phyloP scores from a whole-genome alignment of 2,329 filamentous ascomycete species.

The Neofusicoccum parvum region DNA sequence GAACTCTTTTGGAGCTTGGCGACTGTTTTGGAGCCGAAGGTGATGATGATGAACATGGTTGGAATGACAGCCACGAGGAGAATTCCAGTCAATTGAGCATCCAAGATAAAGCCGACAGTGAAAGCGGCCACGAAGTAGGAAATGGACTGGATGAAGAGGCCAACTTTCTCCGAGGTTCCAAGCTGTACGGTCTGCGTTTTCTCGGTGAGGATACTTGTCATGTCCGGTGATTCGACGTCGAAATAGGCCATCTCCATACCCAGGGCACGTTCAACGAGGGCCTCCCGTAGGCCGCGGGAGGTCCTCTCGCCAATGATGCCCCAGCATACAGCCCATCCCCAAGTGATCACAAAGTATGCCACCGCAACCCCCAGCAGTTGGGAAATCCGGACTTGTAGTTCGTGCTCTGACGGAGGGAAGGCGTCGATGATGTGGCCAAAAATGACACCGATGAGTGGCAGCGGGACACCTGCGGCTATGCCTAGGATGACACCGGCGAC shows the following conservation, averaged over 20 bases:
- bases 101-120: conserved; percentile 48
- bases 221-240: conserved; percentile 53
- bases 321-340: conserved; percentile 54
- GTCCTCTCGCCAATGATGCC: conserved; percentile 54
- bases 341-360: conserved; percentile 54
- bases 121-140: conserved; percentile 51
- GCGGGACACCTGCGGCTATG: conserved; percentile 43
- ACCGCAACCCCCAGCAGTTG: conserved; percentile 50
- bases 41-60: conserved; percentile 48
- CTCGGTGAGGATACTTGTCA: conserved; percentile 49
- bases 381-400: conserved; percentile 43
- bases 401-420: conserved; percentile 51
- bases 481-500: conserved; percentile 38
- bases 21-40: conserved; percentile 44
- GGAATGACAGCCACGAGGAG: conserved; percentile 52
- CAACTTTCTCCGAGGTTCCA: conserved; percentile 51
- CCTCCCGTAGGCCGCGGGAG: conserved; percentile 49
- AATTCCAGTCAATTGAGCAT: conserved; percentile 45
- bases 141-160: conserved; percentile 49
- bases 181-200: conserved; percentile 51
- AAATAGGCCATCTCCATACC: conserved; percentile 57
- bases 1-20: conserved; percentile 44
- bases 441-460: conserved; percentile 47
- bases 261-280: conserved; percentile 50
- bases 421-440: conserved; percentile 53